A percentile compares a stretch with the other conserved stretches of the same genome.
Conservation (phyloP, 192 early-diverging fungal genomes). For the Paraglomus brasilianum region DNA sequence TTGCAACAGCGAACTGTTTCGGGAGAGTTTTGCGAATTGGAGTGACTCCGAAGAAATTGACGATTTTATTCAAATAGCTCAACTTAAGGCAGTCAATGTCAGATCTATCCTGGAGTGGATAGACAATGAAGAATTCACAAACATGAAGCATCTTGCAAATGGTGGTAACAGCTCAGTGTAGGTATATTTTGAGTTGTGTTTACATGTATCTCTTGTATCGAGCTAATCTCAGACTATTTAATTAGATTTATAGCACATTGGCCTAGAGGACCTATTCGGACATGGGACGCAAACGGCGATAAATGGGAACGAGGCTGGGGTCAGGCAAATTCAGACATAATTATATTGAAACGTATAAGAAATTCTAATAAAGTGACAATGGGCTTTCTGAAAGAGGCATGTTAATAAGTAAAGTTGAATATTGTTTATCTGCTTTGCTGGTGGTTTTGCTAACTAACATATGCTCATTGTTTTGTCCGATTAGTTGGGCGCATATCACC, state of each 20-base stretch:
- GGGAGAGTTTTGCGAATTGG: slow-evolving; percentile 3
- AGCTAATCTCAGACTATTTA: not conserved
- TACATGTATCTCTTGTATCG: not conserved
- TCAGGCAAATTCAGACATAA: too few species aligned
- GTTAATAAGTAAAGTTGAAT: not conserved
- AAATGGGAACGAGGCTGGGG: not conserved
- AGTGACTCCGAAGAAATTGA: not conserved
- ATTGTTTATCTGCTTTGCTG: not conserved
- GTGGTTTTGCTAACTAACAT: not conserved
- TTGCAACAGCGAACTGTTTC: not conserved
- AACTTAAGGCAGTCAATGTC: not conserved
- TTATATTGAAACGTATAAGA: not conserved
- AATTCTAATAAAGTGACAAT: not conserved
- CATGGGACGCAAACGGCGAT: not conserved
- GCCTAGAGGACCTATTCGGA: not conserved
- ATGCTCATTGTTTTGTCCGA: not conserved
- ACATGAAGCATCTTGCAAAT: slow-evolving; percentile 12
- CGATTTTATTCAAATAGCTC: not conserved
- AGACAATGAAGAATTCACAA: not conserved
- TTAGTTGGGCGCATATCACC: slow-evolving; percentile 11
- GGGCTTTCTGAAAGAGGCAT: not conserved
- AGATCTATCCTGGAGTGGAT: slow-evolving; percentile 5
- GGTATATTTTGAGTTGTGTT: not conserved
- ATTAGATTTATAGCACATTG: not conserved
- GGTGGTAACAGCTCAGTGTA: slow-evolving; percentile 14